A percentile compares a stretch with the other conserved stretches of the same genome.
phyloP scores from a whole-genome alignment of 75 land plant species.

The Ceratopteris richardii region DNA sequence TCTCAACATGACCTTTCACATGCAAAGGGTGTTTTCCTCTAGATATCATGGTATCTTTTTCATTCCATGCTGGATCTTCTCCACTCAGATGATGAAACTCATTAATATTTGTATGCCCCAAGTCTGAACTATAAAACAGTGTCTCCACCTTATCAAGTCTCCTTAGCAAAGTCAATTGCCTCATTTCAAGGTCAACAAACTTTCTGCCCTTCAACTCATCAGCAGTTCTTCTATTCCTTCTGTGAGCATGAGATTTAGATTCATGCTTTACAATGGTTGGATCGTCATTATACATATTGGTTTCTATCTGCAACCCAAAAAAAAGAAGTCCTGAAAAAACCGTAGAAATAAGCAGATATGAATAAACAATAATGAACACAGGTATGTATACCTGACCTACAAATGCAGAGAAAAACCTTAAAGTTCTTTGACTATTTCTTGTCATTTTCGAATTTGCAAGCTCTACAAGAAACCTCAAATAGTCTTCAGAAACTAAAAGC shows the following conservation, averaged over 20 bases:
- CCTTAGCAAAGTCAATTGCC: conserved; percentile 23
- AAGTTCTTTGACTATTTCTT: conserved; percentile 53
- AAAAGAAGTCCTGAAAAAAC: no score
- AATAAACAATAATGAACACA: no score
- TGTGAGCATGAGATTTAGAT: background rate
- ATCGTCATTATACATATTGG: background rate
- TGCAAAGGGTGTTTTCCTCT: background rate
- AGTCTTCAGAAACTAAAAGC: conserved; percentile 53
- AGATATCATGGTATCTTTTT: no score
- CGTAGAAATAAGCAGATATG: no score
- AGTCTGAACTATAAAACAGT: background rate
- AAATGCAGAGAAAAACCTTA: conserved; percentile 41
- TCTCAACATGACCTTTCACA: background rate
- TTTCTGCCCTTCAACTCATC: background rate
- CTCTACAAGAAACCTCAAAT: conserved; percentile 52
- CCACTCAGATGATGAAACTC: background rate
- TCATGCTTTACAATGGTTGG: background rate
- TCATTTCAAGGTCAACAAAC: conserved; percentile 20
- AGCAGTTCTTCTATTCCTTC: background rate
- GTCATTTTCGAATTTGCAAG: conserved; percentile 80
- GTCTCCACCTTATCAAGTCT: conserved; percentile 13
- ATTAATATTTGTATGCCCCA: background rate
- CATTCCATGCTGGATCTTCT: no score
- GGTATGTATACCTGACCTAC: conserved; percentile 28
- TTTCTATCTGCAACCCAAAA: no score